phyloP scores from a whole-genome alignment of 1,284 basidiomycete species.

The Laetiporus sulphureus region DNA sequence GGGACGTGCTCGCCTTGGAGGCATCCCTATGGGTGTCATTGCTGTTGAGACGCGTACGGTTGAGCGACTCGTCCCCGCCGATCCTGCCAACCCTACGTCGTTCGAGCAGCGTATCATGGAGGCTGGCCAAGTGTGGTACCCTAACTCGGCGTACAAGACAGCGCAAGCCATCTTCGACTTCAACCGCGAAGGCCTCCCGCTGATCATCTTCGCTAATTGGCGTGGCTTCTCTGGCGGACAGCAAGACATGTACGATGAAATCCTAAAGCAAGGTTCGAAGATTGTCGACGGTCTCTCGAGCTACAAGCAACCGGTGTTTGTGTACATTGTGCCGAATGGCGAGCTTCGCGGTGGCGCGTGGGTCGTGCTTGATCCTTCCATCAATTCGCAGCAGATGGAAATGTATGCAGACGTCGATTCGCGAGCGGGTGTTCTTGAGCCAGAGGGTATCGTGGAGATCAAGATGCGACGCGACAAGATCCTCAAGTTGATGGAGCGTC shows the following conservation, averaged over 20 bases:
- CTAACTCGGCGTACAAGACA: slow-evolving; percentile 99
- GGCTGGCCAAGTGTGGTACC: slow-evolving; percentile 99
- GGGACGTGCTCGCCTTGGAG: slow-evolving; percentile 92
- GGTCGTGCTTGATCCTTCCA: slow-evolving; percentile 98
- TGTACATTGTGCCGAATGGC: slow-evolving; percentile 98
- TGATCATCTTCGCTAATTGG: slow-evolving; percentile 99
- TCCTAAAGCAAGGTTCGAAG: slow-evolving; percentile 91
- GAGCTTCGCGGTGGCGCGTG: slow-evolving; percentile 99
- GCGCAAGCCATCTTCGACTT: slow-evolving; percentile 99
- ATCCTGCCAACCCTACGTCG: slow-evolving; percentile 97
- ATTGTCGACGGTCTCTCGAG: slow-evolving; percentile 97
- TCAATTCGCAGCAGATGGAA: slow-evolving; percentile 97
- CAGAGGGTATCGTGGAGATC: slow-evolving; percentile 95
- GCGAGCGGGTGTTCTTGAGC: slow-evolving; percentile 95
- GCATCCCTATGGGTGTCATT: slow-evolving; percentile 97
- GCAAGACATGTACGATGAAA: slow-evolving; percentile 97
- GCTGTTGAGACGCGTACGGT: slow-evolving; percentile 98
- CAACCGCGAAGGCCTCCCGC: slow-evolving; percentile 92
- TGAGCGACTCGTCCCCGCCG: slow-evolving; percentile 94
- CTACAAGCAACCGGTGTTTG: slow-evolving; percentile 98
- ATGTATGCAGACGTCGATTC: slow-evolving; percentile 98
- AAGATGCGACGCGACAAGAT: slow-evolving; percentile 92
- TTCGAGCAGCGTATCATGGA: slow-evolving; percentile 99
- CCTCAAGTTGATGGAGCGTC: slow-evolving; percentile 86
- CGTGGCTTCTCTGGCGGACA: slow-evolving; percentile 99